Conservation (phyloP, 208 protist genomes). For the Leishmania mexicana region DNA sequence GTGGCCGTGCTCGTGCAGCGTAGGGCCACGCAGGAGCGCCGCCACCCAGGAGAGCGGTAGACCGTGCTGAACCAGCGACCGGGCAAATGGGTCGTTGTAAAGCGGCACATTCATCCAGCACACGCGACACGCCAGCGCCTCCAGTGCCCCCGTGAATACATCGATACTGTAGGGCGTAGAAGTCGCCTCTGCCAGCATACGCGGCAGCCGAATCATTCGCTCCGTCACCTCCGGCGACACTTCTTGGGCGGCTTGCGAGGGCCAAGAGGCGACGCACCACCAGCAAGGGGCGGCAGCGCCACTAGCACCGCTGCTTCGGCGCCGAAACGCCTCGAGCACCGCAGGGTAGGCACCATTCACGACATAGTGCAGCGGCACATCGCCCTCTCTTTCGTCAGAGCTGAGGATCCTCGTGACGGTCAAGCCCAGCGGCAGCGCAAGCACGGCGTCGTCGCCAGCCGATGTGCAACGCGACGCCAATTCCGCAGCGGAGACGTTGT, state of each 20-base stretch:
- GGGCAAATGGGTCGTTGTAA: slow-evolving; percentile 68
- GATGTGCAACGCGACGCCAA: slow-evolving; percentile 39
- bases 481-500: slow-evolving; percentile 31
- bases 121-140: slow-evolving; percentile 68
- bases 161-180: slow-evolving; percentile 51
- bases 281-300: slow-evolving; percentile 5
- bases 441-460: slow-evolving; percentile 9
- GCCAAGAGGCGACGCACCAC: slow-evolving; percentile 30
- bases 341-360: slow-evolving; percentile 82
- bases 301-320: not conserved
- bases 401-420: slow-evolving; percentile 18
- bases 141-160: slow-evolving; percentile 59
- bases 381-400: not conserved
- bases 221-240: not conserved
- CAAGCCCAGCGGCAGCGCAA: slow-evolving; percentile 18
- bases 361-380: slow-evolving; percentile 44
- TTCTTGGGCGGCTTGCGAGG: not conserved
- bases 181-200: not conserved
- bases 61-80: slow-evolving; percentile 41
- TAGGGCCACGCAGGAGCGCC: slow-evolving; percentile 47
- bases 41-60: slow-evolving; percentile 41
- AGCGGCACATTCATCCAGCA: slow-evolving; percentile 63
- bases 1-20: slow-evolving; percentile 26
- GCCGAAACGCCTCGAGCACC: slow-evolving; percentile 38
- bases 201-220: not conserved